Percentiles rank a stretch among this genome's conserved stretches.
Conservation (phyloP, 805 yeast genomes). For the Suhomyces tanzawaensis region DNA sequence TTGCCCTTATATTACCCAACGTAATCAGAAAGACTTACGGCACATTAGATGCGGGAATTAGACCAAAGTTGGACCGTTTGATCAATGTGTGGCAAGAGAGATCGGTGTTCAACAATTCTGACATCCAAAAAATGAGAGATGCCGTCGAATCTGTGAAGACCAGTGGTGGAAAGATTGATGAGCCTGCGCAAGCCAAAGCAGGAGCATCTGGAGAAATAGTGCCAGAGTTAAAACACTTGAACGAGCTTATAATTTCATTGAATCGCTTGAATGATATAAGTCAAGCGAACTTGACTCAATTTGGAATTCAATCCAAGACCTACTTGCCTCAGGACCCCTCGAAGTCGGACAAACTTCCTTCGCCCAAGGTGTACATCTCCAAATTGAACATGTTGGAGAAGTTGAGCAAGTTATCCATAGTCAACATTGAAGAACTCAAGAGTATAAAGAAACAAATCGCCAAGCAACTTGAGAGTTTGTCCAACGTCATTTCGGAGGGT, state of each 20-base stretch:
- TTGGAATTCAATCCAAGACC: conserved; percentile 35
- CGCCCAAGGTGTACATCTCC: conserved; percentile 36
- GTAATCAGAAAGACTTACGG: conserved; percentile 34
- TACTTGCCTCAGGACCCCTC: conserved; percentile 36
- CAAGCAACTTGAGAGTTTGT: conserved; percentile 24
- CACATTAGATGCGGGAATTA: conserved; percentile 32
- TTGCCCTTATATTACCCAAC: conserved; percentile 47
- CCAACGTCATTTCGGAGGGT: conserved; percentile 23
- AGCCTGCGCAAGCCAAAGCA: background rate
- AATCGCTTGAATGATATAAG: conserved; percentile 24
- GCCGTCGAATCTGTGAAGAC: conserved; percentile 21
- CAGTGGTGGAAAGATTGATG: background rate
- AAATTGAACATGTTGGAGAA: conserved; percentile 40
- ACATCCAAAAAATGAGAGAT: conserved; percentile 26
- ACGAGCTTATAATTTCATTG: conserved; percentile 28
- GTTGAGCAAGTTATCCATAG: conserved; percentile 30
- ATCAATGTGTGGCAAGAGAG: conserved; percentile 60
- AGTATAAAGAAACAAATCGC: conserved; percentile 25
- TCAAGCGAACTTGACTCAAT: conserved; percentile 38
- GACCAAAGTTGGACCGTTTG: conserved; percentile 49
- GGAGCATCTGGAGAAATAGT: conserved; percentile 12
- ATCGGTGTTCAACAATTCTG: conserved; percentile 35
- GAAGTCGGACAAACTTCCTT: conserved; percentile 36
- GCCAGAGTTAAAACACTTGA: conserved; percentile 33
- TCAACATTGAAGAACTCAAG: conserved; percentile 32